A percentile compares a stretch with the other conserved stretches of the same genome.
Conservation (phyloP, 2,329 filamentous ascomycete genomes). For the Fusarium sp. region DNA sequence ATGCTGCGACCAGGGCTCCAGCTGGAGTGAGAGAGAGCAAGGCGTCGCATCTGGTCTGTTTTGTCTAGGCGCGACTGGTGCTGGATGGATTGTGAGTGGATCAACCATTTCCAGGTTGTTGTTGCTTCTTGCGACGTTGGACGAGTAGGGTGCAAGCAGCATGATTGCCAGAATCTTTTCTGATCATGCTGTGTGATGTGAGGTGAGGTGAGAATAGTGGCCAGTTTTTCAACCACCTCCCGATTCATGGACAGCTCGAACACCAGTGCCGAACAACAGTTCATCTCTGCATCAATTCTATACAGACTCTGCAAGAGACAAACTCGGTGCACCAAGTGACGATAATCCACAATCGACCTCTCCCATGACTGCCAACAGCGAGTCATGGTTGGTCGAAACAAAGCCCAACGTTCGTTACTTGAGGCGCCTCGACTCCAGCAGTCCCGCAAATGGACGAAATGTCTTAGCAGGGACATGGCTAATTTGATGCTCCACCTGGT, state of each 20-base stretch:
- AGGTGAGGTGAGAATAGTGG: constrained; percentile 3
- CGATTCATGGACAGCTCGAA: neutral
- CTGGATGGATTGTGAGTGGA: constrained; percentile 24
- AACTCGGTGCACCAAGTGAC: neutral
- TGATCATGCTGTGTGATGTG: constrained; percentile 4
- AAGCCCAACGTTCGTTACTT: constrained; percentile 21
- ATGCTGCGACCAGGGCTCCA: constrained; percentile 1
- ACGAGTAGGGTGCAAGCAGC: constrained; percentile 4
- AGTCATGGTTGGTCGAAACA: constrained; percentile 26
- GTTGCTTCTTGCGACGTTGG: constrained; percentile 26
- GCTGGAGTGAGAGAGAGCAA: constrained; percentile 13
- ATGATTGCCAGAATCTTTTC: neutral
- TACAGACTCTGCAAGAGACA: neutral
- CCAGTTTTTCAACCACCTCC: constrained; percentile 3
- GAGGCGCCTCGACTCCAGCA: constrained; percentile 1
- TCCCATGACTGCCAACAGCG: constrained; percentile 19
- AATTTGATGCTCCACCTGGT: constrained; percentile 37
- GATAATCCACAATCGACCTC: constrained; percentile 3
- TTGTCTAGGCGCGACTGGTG: constrained; percentile 28
- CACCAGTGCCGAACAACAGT: neutral
- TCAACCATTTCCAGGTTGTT: constrained; percentile 28
- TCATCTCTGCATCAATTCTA: neutral
- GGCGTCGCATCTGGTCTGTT: constrained; percentile 10
- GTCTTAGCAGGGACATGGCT: constrained; percentile 29
- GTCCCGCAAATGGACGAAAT: constrained; percentile 26